Evolutionary conservation across 2,329 filamentous ascomycete genomes (phyloP).

Genomic region (Fusarium humuli): DNA sequence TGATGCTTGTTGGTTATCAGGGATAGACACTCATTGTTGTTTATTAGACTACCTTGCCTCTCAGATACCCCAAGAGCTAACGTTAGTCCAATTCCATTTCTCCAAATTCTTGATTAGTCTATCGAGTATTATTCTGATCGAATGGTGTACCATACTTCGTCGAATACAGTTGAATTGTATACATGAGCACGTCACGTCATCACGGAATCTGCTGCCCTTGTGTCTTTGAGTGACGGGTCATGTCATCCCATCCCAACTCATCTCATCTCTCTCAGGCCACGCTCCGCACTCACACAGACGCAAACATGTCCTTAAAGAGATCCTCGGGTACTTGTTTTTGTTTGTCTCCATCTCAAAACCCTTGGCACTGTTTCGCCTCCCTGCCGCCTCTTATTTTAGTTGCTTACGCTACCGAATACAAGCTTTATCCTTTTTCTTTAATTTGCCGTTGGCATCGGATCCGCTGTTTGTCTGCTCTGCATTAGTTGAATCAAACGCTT

Average conservation of each 20-base stretch:
- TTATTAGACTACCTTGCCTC: background rate
- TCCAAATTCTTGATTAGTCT: constrained; percentile 1
- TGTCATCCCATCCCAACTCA: constrained; percentile 37
- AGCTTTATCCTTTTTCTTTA: constrained; percentile 1
- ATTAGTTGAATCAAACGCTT: constrained; percentile 9
- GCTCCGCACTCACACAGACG: constrained; percentile 36
- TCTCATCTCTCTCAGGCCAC: constrained; percentile 30
- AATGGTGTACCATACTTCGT: constrained; percentile 18
- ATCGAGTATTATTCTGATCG: constrained; percentile 13
- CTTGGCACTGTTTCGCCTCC: background rate
- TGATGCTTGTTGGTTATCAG: background rate
- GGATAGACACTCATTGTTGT: background rate
- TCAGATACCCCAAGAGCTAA: background rate
- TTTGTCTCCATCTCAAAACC: constrained; percentile 16
- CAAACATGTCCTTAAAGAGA: constrained; percentile 33
- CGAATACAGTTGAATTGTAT: constrained; percentile 27
- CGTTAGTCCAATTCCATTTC: background rate
- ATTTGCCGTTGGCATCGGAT: constrained; percentile 11
- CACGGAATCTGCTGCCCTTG: constrained; percentile 7
- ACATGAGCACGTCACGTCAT: constrained; percentile 13
- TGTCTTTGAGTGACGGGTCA: constrained; percentile 22
- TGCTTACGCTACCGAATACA: background rate
- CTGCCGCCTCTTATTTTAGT: constrained; percentile 1
- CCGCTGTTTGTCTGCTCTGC: constrained; percentile 17
- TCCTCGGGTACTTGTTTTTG: constrained; percentile 16